Percentiles rank a stretch among this genome's conserved stretches.
These are phyloP conservation scores for Bremia lactucae DNA, from an alignment of 352 stramenopile species.

Conservation along the genomic window DNA sequence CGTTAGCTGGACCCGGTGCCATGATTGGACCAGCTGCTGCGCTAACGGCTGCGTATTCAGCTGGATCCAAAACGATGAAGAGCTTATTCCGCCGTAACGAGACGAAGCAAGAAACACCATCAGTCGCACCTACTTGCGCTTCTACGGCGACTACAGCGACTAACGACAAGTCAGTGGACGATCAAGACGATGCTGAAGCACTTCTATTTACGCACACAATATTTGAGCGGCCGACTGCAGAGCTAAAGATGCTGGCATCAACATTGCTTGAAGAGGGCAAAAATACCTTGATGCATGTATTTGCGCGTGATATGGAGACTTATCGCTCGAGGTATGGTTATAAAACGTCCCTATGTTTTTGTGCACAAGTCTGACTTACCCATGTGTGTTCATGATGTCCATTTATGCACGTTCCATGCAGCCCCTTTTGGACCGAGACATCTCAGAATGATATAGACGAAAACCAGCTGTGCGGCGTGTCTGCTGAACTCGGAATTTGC, in stretches of 20 bases:
- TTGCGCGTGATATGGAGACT: constrained; percentile 23
- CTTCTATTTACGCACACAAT: constrained; percentile 62
- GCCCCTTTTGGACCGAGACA: constrained; percentile 17
- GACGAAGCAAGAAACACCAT: neutral
- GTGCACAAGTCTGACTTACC: constrained; percentile 6
- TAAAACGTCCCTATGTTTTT: neutral
- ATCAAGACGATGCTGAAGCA: constrained; percentile 35
- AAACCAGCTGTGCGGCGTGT: constrained; percentile 14
- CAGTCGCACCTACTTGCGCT: constrained; percentile 6
- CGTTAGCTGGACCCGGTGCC: constrained; percentile 46
- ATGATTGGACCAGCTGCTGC: constrained; percentile 66
- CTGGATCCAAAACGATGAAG: constrained; percentile 62
- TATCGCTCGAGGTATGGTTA: constrained; percentile 27
- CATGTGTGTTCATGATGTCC: constrained; percentile 1
- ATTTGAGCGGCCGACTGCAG: constrained; percentile 48
- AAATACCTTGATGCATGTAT: constrained; percentile 14
- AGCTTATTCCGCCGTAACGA: constrained; percentile 42
- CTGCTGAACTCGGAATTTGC: constrained; percentile 24
- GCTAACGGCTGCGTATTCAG: constrained; percentile 59
- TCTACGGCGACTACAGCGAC: constrained; percentile 5
- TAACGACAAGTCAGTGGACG: constrained; percentile 4
- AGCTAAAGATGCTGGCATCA: constrained; percentile 28
- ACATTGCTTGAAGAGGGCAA: constrained; percentile 22
- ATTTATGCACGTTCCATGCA: too few species aligned
- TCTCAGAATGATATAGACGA: constrained; percentile 8